These are phyloP conservation scores for Podospora comata DNA, from an alignment of 495 filamentous ascomycete genomes.

Conservation along the genomic window DNA sequence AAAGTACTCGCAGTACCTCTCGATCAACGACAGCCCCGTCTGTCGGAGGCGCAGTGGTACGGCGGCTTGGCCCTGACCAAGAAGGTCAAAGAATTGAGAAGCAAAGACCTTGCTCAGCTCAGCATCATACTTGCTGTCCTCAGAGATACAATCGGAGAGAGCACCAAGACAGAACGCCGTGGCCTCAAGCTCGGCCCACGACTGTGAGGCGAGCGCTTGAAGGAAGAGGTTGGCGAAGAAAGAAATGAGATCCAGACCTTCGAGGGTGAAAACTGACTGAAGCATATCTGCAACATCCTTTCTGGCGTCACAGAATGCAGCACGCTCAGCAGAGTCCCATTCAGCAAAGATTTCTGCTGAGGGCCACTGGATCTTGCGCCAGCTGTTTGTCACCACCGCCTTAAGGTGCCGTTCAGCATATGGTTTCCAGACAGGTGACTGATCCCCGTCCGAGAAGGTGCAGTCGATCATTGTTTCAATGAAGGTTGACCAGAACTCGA, in stretches of 20 bases:
- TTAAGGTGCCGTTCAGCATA: conserved; percentile 44
- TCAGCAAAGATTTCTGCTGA: conserved; percentile 44
- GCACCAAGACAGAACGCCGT: conserved; percentile 73
- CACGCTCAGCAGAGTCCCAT: conserved; percentile 71
- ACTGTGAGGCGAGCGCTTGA: conserved; percentile 52
- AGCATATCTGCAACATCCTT: conserved; percentile 79
- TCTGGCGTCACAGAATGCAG: conserved; percentile 72
- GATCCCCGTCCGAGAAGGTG: conserved; percentile 34
- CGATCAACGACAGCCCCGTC: conserved; percentile 73
- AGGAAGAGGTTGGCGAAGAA: conserved; percentile 65
- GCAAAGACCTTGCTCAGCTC: conserved; percentile 67
- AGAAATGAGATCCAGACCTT: conserved; percentile 65
- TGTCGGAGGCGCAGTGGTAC: conserved; percentile 71
- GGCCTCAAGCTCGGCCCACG: conserved; percentile 79
- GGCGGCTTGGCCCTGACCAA: conserved; percentile 41
- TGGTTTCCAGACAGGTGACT: conserved; percentile 30
- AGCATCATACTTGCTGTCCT: conserved; percentile 63
- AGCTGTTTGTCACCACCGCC: conserved; percentile 57
- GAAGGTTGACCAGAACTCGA: conserved; percentile 83
- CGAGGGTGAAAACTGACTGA: conserved; percentile 67
- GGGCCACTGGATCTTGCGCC: conserved; percentile 62
- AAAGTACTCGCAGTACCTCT: conserved; percentile 79
- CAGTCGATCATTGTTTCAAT: conserved; percentile 53
- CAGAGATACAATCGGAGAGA: conserved; percentile 70
- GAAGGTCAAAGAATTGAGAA: conserved; percentile 58